Evolutionary conservation across 2,329 filamentous ascomycete genomes (phyloP), one percentile per base, ranked within the genome.

Genomic region (Pyrenochaeta sp.): DNA sequence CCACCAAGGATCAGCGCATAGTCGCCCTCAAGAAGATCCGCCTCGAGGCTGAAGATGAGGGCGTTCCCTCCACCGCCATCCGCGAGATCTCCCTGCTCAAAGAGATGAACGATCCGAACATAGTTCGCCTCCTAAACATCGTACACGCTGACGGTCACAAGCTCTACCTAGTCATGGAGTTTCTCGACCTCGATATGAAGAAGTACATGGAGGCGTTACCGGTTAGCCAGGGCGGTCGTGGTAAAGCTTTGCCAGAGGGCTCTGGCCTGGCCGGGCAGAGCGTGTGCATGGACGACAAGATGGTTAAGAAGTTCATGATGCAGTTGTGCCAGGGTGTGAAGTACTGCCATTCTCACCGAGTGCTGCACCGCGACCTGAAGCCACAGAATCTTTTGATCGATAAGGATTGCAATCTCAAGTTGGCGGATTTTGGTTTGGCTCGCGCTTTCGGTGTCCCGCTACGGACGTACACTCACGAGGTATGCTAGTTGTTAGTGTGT

Each of bases 21-120:
- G 93, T 97, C 64, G 93, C 93, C 24, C 83, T 97, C 68, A 97
- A 97, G 85, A 97, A 97, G 83, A 97, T 97, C 72, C 91, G 93
- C 64, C 90, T 97, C 71, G 93, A 97, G 76, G 92, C 93, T 62
- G 93, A 97, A 82, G 93, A 97, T 81, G 93, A 97, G 77, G 93
- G 93, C 67, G 92, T 96, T 19, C 93, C 93, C 2, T 93, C 90
- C 72, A 97, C 93, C 2, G 93, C 93, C 66, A 97, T 97, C 73
- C 92, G 93, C 71, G 93, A 97, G 79, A 97, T 97, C 73, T 96
- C 92, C 27, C 86, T 97, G 43, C 88, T 97, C 72, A 97, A 97
- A 80, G 93, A 97, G 80, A 93, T 97, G 91, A 90, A 90, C 76
- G 91, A 97, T 77, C 90, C 91, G 61, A 96, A 94, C 80, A 95